Evolutionary conservation across 2,329 filamentous ascomycete species (phyloP).

Genomic region (Apiospora arundinis): DNA sequence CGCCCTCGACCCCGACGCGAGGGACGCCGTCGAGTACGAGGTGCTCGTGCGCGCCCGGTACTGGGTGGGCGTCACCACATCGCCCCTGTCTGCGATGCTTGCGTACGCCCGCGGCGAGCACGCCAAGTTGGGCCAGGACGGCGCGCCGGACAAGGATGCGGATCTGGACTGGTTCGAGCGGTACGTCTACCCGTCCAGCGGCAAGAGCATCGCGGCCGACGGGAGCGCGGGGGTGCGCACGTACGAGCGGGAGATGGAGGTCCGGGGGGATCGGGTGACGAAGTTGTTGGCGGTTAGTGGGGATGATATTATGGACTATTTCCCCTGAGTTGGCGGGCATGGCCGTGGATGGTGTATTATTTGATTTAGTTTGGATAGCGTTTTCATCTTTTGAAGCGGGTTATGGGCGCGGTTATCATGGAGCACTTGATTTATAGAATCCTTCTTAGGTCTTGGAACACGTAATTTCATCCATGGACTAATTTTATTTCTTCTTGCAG

Average conservation of each 20-base stretch:
- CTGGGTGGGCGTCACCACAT: slow-evolving; percentile 25
- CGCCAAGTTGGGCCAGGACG: not conserved
- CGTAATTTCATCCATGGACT: not conserved
- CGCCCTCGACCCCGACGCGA: slow-evolving; percentile 19
- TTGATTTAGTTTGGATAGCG: not conserved
- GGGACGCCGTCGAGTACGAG: slow-evolving; percentile 26
- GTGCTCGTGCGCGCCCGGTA: not conserved
- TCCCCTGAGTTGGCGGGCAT: slow-evolving; percentile 4
- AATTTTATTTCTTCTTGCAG: no score
- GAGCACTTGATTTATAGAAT: not conserved
- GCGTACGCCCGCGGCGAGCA: slow-evolving; percentile 4
- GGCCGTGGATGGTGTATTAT: not conserved
- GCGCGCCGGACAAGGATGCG: not conserved
- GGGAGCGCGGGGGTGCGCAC: not conserved
- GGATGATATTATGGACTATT: slow-evolving; percentile 11
- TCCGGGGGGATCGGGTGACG: not conserved
- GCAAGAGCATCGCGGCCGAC: not conserved
- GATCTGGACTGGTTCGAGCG: not conserved
- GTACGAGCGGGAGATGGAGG: not conserved
- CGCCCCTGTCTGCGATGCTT: slow-evolving; percentile 14
- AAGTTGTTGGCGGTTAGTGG: slow-evolving; percentile 19
- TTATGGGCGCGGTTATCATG: not conserved
- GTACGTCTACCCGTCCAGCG: slow-evolving; percentile 12
- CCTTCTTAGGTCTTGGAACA: not conserved
- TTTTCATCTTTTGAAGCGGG: not conserved